phyloP scores from a whole-genome alignment of 1,284 basidiomycete species.

The Flammula alnicola region DNA sequence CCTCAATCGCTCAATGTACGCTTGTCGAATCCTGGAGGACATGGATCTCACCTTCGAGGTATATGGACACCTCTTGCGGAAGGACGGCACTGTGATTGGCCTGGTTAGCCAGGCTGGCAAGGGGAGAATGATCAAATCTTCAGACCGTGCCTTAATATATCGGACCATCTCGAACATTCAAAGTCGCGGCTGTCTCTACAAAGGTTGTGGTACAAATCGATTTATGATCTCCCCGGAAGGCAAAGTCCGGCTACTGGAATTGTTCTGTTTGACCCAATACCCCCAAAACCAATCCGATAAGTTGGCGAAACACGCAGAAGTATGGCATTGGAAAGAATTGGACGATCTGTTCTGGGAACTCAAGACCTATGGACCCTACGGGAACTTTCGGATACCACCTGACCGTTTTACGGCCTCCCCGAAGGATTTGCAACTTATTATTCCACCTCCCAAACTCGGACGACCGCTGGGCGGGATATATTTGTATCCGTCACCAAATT shows the following conservation, averaged over 20 bases:
- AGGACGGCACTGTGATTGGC: constrained; percentile 44
- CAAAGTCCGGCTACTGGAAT: constrained; percentile 34
- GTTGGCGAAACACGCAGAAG: constrained; percentile 25
- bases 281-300: constrained; percentile 7
- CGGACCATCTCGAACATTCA: constrained; percentile 46
- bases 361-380: constrained; percentile 16
- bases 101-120: constrained; percentile 47
- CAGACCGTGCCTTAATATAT: constrained; percentile 46
- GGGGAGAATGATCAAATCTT: constrained; percentile 40
- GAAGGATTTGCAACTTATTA: constrained; percentile 15
- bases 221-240: constrained; percentile 34
- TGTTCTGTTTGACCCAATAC: constrained; percentile 21
- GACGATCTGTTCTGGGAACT: constrained; percentile 23
- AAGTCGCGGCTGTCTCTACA: constrained; percentile 36
- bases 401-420: constrained; percentile 12
- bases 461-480: constrained; percentile 19
- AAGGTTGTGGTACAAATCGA: constrained; percentile 20
- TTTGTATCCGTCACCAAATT: constrained; percentile 8
- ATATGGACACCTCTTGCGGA: constrained; percentile 48
- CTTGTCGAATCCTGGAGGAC: constrained; percentile 38
- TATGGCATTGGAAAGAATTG: constrained; percentile 28
- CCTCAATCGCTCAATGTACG: constrained; percentile 40
- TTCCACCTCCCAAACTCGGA: constrained; percentile 15
- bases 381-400: constrained; percentile 12
- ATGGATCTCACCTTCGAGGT: constrained; percentile 47